Conservation (phyloP, 2,329 filamentous ascomycete species). For the Celoporthe dispersa region DNA sequence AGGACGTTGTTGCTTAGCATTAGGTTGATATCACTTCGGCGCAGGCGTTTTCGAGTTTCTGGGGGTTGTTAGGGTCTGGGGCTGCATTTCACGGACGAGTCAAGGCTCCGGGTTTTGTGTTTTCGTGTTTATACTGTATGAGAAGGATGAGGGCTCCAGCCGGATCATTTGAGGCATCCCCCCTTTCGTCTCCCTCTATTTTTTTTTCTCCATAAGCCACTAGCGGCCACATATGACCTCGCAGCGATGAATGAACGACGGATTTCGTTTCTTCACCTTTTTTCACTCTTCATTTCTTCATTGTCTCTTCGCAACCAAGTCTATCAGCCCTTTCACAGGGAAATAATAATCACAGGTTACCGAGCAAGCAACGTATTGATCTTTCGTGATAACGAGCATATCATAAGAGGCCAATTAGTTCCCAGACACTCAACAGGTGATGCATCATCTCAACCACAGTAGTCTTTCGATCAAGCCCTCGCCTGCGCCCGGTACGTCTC, state of each 20-base stretch:
- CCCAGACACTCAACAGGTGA: background rate
- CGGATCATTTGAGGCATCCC: background rate
- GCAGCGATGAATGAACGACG: constrained; percentile 18
- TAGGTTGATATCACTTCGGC: background rate
- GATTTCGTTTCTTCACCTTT: background rate
- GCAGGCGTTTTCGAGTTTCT: constrained; percentile 5
- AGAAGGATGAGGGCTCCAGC: background rate
- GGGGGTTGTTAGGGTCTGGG: background rate
- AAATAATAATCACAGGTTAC: background rate
- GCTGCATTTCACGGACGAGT: background rate
- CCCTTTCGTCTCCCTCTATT: background rate
- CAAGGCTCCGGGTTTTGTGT: background rate
- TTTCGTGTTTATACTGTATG: background rate
- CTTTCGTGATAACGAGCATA: background rate
- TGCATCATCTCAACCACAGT: background rate
- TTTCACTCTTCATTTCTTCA: too few relatives aligned
- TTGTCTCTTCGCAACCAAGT: background rate
- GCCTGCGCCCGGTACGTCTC: constrained; percentile 34
- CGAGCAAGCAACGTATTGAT: background rate
- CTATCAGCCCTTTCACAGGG: background rate
- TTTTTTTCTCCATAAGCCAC: background rate
- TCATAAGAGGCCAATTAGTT: background rate
- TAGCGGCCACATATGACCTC: background rate
- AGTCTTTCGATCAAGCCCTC: background rate
- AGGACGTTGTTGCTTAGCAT: constrained; percentile 15